Base-by-base conservation (phyloP, 768 basidiomycete genomes). In the Collybiopsis luxurians region DNA sequence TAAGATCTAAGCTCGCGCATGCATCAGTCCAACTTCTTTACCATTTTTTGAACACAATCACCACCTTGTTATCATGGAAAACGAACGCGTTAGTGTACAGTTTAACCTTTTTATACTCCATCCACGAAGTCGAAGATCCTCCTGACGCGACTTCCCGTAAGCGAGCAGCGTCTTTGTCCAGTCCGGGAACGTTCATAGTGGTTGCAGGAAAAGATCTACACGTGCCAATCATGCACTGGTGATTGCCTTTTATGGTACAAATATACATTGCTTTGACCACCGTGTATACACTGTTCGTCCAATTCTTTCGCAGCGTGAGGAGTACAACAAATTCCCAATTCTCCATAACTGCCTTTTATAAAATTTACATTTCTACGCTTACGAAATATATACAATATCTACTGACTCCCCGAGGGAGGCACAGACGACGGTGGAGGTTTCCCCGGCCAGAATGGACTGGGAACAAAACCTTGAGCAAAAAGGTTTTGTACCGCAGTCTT, bases 61-160 rank as follows among this genome's bases (percentile, higher is more conserved):
- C 38, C 49, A 82, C 82, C 71, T 81, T 81, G 47, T 73, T 70
- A 46, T 77, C 75, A 23, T 84, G 71, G 10, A 85, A 66, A 49
- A 91, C 72, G 61, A 88, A 90, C 39, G 85, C 86, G 63, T 90
- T 90, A 30, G 89, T 92, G 63, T 86, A 92, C 28, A 78, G 67
- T 69, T 74, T 78, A 45, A 65, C 64, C 17, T 67, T 68, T 5
- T 72, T 64, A 60, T 76, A 76, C 0, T 73, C 53, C 42, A 77
- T 64, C 88, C 87, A 90, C 23, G 73, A 66, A 11, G 63, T 60
- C 10, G 70, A 71, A n/a, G 75, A 73, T 7, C 79, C 79, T 7
- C 80, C 77, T n/a, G 24, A 26, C 10, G 30, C 27, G 26, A 38
- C 17, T 44, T 44, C 40, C 2, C 31, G 17, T 27, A 54, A 28